Evolutionary conservation across 163 green algal species (phyloP).

Genomic region (Chlamydomonas reinhardtii): DNA sequence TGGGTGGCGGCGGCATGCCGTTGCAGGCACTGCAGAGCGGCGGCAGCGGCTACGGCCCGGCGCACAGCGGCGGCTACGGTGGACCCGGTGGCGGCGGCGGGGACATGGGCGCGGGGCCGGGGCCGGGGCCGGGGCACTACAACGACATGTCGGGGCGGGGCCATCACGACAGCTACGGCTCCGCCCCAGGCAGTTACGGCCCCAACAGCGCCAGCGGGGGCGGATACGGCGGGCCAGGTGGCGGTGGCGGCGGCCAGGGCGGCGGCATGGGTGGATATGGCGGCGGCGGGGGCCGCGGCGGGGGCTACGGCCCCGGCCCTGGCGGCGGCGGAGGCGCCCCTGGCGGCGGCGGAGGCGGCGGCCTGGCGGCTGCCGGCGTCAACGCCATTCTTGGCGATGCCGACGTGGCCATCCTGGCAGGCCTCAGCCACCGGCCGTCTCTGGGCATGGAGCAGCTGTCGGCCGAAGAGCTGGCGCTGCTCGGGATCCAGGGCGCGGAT

Average conservation of each 20-base stretch:
- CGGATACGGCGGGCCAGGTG: not conserved
- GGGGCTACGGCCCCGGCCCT: not conserved
- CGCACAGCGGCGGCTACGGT: not conserved
- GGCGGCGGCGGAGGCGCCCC: not conserved
- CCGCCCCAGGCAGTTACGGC: not conserved
- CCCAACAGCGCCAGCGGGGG: not conserved
- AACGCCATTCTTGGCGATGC: not conserved
- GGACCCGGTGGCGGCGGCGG: not conserved
- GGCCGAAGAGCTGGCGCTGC: constrained; percentile 42
- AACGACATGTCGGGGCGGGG: not conserved
- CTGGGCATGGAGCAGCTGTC: constrained; percentile 16
- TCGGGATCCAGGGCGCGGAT: constrained; percentile 36
- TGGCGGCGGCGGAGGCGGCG: not conserved
- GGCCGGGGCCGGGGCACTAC: too few species aligned
- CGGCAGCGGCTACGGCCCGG: not conserved
- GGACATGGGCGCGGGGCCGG: not conserved
- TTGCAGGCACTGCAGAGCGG: not conserved
- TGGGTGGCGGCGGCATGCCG: too few species aligned
- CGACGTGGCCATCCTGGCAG: not conserved
- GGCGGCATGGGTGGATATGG: not conserved
- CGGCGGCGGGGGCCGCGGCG: not conserved
- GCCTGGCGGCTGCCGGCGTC: not conserved
- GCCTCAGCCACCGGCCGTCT: not conserved
- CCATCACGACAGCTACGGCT: not conserved
- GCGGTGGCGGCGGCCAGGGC: not conserved